Evolutionary conservation across 345 rosid species (phyloP), one percentile per base, ranked within the genome.

Genomic region (Linum trigynum): DNA sequence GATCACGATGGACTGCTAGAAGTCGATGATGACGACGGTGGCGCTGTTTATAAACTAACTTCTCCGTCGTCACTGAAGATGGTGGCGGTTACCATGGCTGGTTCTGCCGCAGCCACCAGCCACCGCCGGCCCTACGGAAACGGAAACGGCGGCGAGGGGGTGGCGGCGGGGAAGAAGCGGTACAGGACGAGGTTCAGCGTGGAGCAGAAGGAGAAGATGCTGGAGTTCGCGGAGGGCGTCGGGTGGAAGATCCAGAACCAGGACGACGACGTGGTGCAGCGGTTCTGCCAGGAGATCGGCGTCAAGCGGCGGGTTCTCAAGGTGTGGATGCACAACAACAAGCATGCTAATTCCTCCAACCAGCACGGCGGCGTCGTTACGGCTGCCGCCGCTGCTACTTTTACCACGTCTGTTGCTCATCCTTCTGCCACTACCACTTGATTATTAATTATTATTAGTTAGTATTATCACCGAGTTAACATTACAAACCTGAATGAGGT

Each of bases 241-340:
- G 92, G 95, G n/a, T 90, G 97, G 97, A 85, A 64, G 71, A 79
- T 90, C 83, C 74, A 70, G 65, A 83, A 74, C 62, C 72, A 9
- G 7, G 85, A 84, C n/a, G 90, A 85, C 14, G 82, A 55, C 56
- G 17, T 65, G 23, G 77, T 82, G 67, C 73, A 78, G 64, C 75
- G 74, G 5, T 81, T 90, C 55, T 90, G 97, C 76, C 51, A 57
- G 11, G 92, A 86, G 50, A 71, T 80, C 61, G 87, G 90, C 59
- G 85, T 90, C 2, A 70, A 69, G 39, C 84, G 95, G 73, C 78
- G 81, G 7, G 90, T 87, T 16, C 73, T 90, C 69, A 90, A 84
- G 72, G 90, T 87, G 0, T 87, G 95, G 97, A 87, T 90, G 85
- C 94, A 90, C 64, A 90, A 90, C 66, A 80, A 87, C 74, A 90